Conservation (phyloP, 129 eudicot species). For the Artemisia tridentata region DNA sequence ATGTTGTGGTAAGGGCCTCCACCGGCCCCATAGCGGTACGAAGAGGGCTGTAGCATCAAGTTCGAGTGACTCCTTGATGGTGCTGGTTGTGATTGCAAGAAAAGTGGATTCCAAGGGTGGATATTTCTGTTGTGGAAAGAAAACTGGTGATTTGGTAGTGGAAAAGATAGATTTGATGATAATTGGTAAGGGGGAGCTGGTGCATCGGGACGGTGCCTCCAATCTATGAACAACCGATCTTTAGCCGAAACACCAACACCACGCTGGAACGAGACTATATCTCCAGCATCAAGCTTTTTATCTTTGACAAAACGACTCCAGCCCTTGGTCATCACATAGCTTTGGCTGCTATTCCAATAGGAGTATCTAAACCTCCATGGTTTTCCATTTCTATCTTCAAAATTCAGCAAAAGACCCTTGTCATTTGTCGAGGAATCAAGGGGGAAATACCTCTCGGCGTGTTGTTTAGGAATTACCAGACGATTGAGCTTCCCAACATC, state of each 20-base stretch:
- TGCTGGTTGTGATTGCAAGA: slow-evolving; percentile 38
- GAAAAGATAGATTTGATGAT: slow-evolving; percentile 30
- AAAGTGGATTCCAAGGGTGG: slow-evolving; percentile 56
- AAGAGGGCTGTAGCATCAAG: slow-evolving; percentile 29
- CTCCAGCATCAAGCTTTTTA: slow-evolving; percentile 88
- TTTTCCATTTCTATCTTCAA: slow-evolving; percentile 83
- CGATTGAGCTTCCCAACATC: slow-evolving; percentile 95
- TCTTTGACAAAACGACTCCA: slow-evolving; percentile 97
- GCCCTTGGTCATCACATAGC: slow-evolving; percentile 97
- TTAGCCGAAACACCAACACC: slow-evolving; percentile 69
- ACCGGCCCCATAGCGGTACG: slow-evolving; percentile 27
- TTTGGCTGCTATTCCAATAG: slow-evolving; percentile 97
- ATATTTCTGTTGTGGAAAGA: slow-evolving; percentile 34
- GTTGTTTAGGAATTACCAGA: slow-evolving; percentile 85
- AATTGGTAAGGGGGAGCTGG: slow-evolving; percentile 39
- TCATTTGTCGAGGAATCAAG: slow-evolving; percentile 71
- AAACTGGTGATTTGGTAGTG: slow-evolving; percentile 28
- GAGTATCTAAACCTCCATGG: slow-evolving; percentile 94
- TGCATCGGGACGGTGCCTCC: slow-evolving; percentile 85
- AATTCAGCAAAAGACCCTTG: slow-evolving; percentile 69
- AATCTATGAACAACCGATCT: slow-evolving; percentile 75
- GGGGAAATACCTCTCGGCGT: slow-evolving; percentile 93
- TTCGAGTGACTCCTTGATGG: slow-evolving; percentile 25
- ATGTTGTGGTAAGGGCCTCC: slow-evolving; percentile 26
- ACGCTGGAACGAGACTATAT: slow-evolving; percentile 77